Percentiles rank a stretch among this genome's conserved stretches.
Conservation (phyloP, 208 protist species). For the Strigomonas culicis region DNA sequence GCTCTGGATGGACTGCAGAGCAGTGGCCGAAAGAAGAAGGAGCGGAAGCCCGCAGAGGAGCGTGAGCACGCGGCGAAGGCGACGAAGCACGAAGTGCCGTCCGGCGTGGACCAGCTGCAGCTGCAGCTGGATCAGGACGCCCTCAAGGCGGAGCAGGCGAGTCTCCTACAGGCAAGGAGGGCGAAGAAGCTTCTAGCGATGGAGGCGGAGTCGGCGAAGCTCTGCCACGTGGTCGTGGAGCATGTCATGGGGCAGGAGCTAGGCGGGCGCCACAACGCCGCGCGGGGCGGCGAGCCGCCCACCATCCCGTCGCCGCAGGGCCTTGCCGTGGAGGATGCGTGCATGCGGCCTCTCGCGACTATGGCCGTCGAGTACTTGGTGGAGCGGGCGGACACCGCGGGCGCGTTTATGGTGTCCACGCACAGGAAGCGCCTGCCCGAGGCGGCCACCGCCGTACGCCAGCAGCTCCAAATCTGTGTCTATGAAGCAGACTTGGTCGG, state of each 20-base stretch:
- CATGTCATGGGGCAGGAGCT: conserved; percentile 55
- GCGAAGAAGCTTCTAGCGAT: too few species aligned
- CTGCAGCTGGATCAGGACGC: too few species aligned
- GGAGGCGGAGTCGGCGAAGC: conserved; percentile 23
- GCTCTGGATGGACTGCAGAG: too few species aligned
- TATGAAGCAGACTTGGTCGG: not conserved
- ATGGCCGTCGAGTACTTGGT: conserved; percentile 42
- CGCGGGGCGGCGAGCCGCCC: not conserved
- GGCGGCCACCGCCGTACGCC: not conserved
- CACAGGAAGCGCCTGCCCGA: not conserved
- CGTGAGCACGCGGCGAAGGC: too few species aligned
- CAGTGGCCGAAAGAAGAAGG: too few species aligned
- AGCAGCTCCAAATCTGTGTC: not conserved
- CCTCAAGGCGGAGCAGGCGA: too few species aligned
- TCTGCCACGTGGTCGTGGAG: conserved; percentile 51
- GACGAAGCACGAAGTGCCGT: too few species aligned
- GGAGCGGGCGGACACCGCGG: conserved; percentile 12
- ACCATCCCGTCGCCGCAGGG: not conserved
- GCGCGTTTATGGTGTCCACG: conserved; percentile 9
- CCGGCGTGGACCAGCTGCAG: too few species aligned
- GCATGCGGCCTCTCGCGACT: conserved; percentile 22
- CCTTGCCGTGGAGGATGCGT: conserved; percentile 35
- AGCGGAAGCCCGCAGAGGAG: too few species aligned
- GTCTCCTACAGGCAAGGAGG: too few species aligned
- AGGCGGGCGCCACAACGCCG: conserved; percentile 58